Evolutionary conservation across 257 asterid genomes (phyloP), one percentile per base, ranked within the genome.

Genomic region (Asclepias syriaca): DNA sequence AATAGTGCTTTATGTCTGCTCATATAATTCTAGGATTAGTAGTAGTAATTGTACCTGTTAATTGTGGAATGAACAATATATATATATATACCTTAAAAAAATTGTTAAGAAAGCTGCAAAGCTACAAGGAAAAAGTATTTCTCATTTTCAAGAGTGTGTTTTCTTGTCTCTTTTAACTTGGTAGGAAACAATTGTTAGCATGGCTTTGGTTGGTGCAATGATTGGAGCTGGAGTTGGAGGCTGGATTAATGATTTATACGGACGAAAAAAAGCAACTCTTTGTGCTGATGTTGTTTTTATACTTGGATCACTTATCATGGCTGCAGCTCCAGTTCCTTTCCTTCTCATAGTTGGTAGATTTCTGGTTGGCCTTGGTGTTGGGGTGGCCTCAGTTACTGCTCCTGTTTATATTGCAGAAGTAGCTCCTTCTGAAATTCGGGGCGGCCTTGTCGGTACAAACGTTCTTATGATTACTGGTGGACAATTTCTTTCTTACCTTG

Each of bases 391-490:
- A 59, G 92, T 94, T 49, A 91, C 97, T 74, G 97, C 99, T 82
- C 97, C 99, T 59, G 93, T 91, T 32, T 94, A 94, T 77, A 94
- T 94, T 63, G 96, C 99, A 19, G 99, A 94, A 84, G 96, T 93
- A 56, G 77, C 99, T 57, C 99, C 97, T 2, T 89, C 91, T 21
- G 99, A 94, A 83, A 88, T 94, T 65, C 80, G 99, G 76, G 99
- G 97, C 77, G 95, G 96, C 80, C 91, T 94, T 77, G 99, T 94
- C 57, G 88, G 97, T 87, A 89, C 99, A 22, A 94, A 94, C 76
- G 97, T 94, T 68, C 91, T 94, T 59, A 94, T 94, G 99, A 91
- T 94, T 70, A 94, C 97, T 71, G 96, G 99, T 69, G 99, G 99
- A 81, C 97, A 89, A 51, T 91, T 91, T 81, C 87, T 94, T 78